These are phyloP conservation scores for Ceratocystis cubensis DNA, from an alignment of 2,329 filamentous ascomycete species.

Conservation along the genomic window DNA sequence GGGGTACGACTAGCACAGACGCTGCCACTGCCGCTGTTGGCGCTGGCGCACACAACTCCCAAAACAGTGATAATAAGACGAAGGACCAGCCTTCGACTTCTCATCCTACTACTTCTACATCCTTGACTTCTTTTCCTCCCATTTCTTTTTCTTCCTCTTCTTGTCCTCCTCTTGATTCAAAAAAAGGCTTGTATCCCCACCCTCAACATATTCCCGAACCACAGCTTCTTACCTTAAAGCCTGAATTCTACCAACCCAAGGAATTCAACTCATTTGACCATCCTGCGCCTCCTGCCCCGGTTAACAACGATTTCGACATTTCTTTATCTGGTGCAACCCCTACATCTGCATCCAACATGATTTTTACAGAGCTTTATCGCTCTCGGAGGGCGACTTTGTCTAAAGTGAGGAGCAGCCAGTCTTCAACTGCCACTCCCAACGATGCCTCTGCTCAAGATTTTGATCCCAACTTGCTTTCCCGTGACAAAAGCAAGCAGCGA, in stretches of 20 bases:
- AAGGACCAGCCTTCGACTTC: slow-evolving; percentile 9
- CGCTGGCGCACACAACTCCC: neutral
- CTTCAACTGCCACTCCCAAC: slow-evolving; percentile 24
- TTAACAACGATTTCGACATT: slow-evolving; percentile 14
- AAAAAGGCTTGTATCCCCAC: slow-evolving; percentile 17
- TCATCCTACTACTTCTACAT: slow-evolving; percentile 13
- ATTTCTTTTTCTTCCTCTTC: slow-evolving; percentile 19
- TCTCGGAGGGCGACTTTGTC: slow-evolving; percentile 41
- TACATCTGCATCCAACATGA: slow-evolving; percentile 33
- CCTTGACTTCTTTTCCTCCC: slow-evolving; percentile 23
- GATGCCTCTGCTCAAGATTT: slow-evolving; percentile 32
- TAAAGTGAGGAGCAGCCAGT: slow-evolving; percentile 27
- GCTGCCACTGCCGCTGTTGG: slow-evolving; percentile 6
- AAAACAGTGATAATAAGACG: slow-evolving; percentile 18
- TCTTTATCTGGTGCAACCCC: slow-evolving; percentile 9
- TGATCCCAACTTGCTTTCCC: slow-evolving; percentile 48
- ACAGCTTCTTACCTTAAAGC: slow-evolving; percentile 16
- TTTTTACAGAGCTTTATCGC: slow-evolving; percentile 49
- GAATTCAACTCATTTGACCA: slow-evolving; percentile 21
- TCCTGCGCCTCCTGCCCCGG: slow-evolving; percentile 9
- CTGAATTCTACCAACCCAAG: slow-evolving; percentile 16
- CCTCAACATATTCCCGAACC: slow-evolving; percentile 17
- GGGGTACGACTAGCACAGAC: slow-evolving; percentile 14
- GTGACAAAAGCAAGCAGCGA: slow-evolving; percentile 50
- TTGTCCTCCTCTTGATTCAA: slow-evolving; percentile 13